Percentiles rank a stretch among this genome's conserved stretches.
Conservation (phyloP, 2,329 filamentous ascomycete genomes). For the Iodosphaeria phyllophila region DNA sequence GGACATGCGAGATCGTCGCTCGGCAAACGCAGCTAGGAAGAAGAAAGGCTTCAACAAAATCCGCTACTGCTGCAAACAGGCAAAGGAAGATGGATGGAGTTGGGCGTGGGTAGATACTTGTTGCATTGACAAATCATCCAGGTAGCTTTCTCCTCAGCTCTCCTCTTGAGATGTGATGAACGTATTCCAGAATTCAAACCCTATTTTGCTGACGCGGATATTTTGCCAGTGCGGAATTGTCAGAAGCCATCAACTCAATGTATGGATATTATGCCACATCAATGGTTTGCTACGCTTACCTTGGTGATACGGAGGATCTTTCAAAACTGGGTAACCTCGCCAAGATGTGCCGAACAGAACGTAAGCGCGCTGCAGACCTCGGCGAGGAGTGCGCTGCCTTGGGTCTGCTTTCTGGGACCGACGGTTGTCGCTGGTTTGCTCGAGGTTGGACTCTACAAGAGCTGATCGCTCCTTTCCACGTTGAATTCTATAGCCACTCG, state of each 20-base stretch:
- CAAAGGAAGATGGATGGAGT: not conserved
- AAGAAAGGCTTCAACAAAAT: not conserved
- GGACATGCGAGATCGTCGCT: not conserved
- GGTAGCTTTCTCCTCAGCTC: too few species aligned
- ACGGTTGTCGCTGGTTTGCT: conserved; percentile 1
- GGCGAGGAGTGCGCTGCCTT: too few species aligned
- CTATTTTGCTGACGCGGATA: too few species aligned
- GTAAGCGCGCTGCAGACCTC: not conserved
- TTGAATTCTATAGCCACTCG: conserved; percentile 1
- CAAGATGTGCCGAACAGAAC: not conserved
- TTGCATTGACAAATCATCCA: conserved; percentile 2
- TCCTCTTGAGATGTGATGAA: too few species aligned
- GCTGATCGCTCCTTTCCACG: conserved; percentile 1
- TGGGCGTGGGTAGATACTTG: conserved; percentile 1
- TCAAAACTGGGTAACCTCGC: not conserved
- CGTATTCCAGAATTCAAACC: too few species aligned
- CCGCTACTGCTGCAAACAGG: not conserved
- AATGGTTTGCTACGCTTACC: not conserved
- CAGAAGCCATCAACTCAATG: conserved; percentile 2
- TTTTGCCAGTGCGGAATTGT: conserved; percentile 1
- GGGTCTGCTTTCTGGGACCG: too few species aligned
- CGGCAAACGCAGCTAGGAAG: not conserved
- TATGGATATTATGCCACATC: conserved; percentile 1
- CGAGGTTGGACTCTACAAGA: conserved; percentile 2
- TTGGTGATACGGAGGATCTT: not conserved